A percentile compares a stretch with the other conserved stretches of the same genome.
Conservation (phyloP, 2,329 filamentous ascomycete species). For the Sordariomycetes sp. region DNA sequence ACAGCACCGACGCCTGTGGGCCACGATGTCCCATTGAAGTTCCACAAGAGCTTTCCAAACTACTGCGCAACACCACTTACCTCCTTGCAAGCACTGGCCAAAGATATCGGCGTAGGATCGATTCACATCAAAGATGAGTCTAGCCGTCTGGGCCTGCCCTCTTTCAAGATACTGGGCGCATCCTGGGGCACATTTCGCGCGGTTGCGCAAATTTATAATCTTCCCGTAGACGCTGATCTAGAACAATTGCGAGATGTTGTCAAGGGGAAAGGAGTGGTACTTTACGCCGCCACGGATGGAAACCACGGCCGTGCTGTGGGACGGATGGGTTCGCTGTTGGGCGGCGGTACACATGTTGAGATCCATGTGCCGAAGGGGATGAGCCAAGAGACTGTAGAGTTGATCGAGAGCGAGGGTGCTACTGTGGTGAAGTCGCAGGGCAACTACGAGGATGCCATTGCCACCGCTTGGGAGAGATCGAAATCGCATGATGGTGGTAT, state of each 20-base stretch:
- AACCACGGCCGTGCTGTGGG: conserved; percentile 71
- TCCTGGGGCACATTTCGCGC: conserved; percentile 62
- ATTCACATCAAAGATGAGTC: conserved; percentile 63
- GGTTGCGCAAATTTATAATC: conserved; percentile 31
- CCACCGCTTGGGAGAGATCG: conserved; percentile 32
- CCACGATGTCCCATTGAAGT: conserved; percentile 18
- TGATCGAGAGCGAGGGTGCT: conserved; percentile 56
- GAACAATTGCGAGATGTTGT: conserved; percentile 24
- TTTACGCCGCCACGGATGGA: conserved; percentile 63
- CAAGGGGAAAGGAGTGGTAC: conserved; percentile 1
- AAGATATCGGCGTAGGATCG: conserved; percentile 41
- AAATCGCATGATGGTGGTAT: conserved; percentile 30
- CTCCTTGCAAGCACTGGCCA: conserved; percentile 40
- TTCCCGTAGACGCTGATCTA: conserved; percentile 32
- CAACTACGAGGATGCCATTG: conserved; percentile 56
- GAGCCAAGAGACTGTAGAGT: conserved; percentile 37
- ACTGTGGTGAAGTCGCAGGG: conserved; percentile 43
- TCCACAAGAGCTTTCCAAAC: conserved; percentile 49
- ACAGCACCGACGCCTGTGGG: conserved; percentile 6
- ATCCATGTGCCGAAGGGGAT: conserved; percentile 58
- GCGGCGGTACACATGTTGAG: conserved; percentile 36
- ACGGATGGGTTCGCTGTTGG: conserved; percentile 53
- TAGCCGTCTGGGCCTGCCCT: conserved; percentile 53
- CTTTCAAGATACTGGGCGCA: conserved; percentile 74
- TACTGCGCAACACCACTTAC: conserved; percentile 46